phyloP scores from a whole-genome alignment of 805 yeast genomes.

The Torulaspora quercuum region DNA sequence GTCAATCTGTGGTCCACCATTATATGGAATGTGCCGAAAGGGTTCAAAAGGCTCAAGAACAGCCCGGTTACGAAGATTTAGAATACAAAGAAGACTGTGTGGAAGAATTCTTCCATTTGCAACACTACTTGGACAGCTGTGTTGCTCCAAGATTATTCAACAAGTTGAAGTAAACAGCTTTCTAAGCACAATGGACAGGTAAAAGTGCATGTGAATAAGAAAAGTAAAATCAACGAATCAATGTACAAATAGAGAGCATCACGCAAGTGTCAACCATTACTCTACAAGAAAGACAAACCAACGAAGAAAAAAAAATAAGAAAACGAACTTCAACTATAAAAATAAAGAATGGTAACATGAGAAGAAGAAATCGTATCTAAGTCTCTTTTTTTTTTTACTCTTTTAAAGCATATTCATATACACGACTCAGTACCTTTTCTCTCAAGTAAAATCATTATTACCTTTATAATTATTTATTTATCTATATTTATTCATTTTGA shows the following conservation, averaged over 20 bases:
- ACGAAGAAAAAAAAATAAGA: background rate
- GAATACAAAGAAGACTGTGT: constrained; percentile 94
- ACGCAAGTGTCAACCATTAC: background rate
- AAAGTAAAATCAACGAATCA: constrained; percentile 7
- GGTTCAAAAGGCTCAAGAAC: constrained; percentile 83
- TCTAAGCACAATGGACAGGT: constrained; percentile 1
- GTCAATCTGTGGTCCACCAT: constrained; percentile 78
- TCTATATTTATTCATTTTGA: background rate
- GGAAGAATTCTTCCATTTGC: constrained; percentile 96
- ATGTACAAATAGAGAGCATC: background rate
- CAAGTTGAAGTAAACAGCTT: constrained; percentile 63
- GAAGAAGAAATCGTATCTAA: constrained; percentile 3
- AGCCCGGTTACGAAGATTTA: constrained; percentile 74
- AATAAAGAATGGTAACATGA: background rate
- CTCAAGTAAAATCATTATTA: background rate
- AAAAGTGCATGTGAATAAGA: constrained; percentile 8
- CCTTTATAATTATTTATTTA: constrained; percentile 1
- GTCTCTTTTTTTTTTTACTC: constrained; percentile 8
- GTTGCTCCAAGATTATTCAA: constrained; percentile 85
- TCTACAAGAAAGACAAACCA: constrained; percentile 1
- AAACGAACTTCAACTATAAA: background rate
- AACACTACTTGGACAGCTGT: constrained; percentile 89
- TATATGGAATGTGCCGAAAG: constrained; percentile 93
- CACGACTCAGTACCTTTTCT: constrained; percentile 1
- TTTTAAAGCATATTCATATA: constrained; percentile 12